Evolutionary conservation across 2,329 filamentous ascomycete species (phyloP), one percentile per base, ranked within the genome.

Genomic region (Coniochaeta sp.): DNA sequence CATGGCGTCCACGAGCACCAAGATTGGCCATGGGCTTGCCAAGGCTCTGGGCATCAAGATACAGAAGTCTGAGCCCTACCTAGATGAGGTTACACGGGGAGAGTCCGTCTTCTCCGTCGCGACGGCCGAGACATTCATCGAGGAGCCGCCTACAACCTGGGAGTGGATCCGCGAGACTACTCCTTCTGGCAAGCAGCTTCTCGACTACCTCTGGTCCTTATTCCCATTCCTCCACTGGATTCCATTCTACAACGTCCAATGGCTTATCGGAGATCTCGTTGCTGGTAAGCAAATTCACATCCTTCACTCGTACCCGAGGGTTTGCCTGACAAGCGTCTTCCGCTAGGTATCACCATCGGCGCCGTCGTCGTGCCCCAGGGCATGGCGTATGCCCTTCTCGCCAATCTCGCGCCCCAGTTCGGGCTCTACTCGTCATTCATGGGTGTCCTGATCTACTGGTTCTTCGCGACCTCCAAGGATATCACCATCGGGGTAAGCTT

Each of bases 391-490:
- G 93, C 93, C 32, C 80, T 87, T 62, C 81, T 98, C 28, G 93
- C 93, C 52, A 83, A 88, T 62, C 81, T 98, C n/a, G 81, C 85
- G 0, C 84, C 89, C 6, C 82, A 98, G 70, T 98, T 88, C 69
- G 93, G 93, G 58, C 82, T 98, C 0, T 96, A 96, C 75, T 95
- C 93, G 0, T 97, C 93, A 0, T 98, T 99, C 71, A 95, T 97
- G 83, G 95, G 93, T 57, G 93, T 96, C 17, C 73, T 96, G 63
- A 81, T 96, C 62, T 99, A 99, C 75, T 98, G 93, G 93, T 89
- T 97, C 71, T 98, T 98, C 70, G 95, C 93, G 36, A 99, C 95
- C 0, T 97, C 93, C 16, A 99, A 98, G 72, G 93, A 99, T 73
- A 98, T 99, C 70, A 97, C 93, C 10, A 98, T 98, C 60, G 93